Evolutionary conservation across 1,284 basidiomycete genomes (phyloP), one percentile per base, ranked within the genome.

Genomic region (Apiotrichum brassicae): DNA sequence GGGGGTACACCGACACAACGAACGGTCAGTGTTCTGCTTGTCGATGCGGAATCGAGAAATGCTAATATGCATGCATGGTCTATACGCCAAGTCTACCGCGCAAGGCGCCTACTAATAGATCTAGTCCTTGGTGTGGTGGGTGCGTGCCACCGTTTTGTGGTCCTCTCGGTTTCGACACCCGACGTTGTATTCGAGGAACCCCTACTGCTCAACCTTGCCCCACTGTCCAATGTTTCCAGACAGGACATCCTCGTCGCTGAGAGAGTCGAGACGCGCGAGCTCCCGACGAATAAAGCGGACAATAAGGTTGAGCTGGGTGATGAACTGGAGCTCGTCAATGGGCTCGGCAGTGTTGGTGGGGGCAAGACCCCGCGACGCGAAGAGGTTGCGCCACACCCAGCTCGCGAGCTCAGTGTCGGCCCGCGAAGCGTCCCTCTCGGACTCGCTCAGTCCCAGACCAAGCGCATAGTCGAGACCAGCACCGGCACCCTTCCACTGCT

Each of bases 341-440:
- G 59, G 60, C 34, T 50, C 43, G 19, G 34, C 14, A 74, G 18
- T 48, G 43, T 58, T 51, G 28, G 50, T 36, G 18, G 54, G 39
- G 28, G 58, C 56, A 13, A 61, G 39, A 16, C 63, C 71, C 46
- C 59, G 56, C 16, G 60, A 51, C 6, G 57, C 60, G 37, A 97
- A 85, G 38, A 97, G 70, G 70, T 97, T 97, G 26, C 94, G 78
- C 94, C 94, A 98, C 1, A 94, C 74, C 5, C 88, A 88, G 23
- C 78, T 84, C 0, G 91, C 91, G 66, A 98, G 77, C 58, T 90
- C 85, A 53, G 81, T 77, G 65, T 95, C 91, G 14, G 65, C 57
- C 34, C 53, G 54, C 7, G 28, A 49, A n/a, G 32, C 26, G 30
- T 65, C 61, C 3, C 53, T 58, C 2, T 50, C 35, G 22, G 46